Conservation (phyloP, 2,329 filamentous ascomycete species). For the Trichoderma hamatum region DNA sequence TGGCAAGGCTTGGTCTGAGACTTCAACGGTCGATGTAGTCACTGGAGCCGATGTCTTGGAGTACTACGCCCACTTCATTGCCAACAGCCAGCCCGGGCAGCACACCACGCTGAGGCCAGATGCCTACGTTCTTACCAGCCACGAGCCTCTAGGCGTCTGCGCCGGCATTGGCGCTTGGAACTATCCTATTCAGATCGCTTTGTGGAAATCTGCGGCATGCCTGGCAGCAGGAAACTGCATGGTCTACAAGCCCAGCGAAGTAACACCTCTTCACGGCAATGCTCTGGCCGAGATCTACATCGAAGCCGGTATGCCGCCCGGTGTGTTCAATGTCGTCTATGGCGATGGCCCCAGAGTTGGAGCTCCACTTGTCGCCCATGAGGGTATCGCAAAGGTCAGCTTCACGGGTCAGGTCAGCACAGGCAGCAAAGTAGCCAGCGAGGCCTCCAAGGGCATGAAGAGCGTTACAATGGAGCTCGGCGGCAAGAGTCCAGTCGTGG, state of each 20-base stretch:
- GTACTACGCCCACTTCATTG: slow-evolving; percentile 81
- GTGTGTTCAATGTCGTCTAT: slow-evolving; percentile 86
- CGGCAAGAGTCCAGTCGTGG: slow-evolving; percentile 79
- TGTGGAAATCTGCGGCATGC: slow-evolving; percentile 88
- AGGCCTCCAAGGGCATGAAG: slow-evolving; percentile 79
- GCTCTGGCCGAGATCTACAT: slow-evolving; percentile 74
- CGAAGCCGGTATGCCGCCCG: slow-evolving; percentile 77
- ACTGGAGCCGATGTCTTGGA: slow-evolving; percentile 85
- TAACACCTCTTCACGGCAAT: slow-evolving; percentile 80
- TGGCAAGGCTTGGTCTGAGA: slow-evolving; percentile 84
- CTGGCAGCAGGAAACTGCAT: slow-evolving; percentile 86
- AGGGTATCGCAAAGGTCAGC: slow-evolving; percentile 78
- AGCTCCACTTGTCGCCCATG: slow-evolving; percentile 72
- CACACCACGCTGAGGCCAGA: slow-evolving; percentile 72
- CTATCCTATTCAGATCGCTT: slow-evolving; percentile 86
- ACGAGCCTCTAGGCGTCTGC: slow-evolving; percentile 81
- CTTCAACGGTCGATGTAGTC: slow-evolving; percentile 78
- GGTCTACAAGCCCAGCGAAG: slow-evolving; percentile 89
- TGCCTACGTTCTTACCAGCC: slow-evolving; percentile 81
- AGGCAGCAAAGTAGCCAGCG: slow-evolving; percentile 76
- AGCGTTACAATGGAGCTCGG: slow-evolving; percentile 92
- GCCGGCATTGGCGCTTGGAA: slow-evolving; percentile 91
- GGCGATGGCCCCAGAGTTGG: slow-evolving; percentile 74
- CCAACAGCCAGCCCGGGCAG: slow-evolving; percentile 79
- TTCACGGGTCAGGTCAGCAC: slow-evolving; percentile 89